These are phyloP conservation scores for Vaccinium myrtillus DNA, from an alignment of 148 eudicot species.

Conservation along the genomic window DNA sequence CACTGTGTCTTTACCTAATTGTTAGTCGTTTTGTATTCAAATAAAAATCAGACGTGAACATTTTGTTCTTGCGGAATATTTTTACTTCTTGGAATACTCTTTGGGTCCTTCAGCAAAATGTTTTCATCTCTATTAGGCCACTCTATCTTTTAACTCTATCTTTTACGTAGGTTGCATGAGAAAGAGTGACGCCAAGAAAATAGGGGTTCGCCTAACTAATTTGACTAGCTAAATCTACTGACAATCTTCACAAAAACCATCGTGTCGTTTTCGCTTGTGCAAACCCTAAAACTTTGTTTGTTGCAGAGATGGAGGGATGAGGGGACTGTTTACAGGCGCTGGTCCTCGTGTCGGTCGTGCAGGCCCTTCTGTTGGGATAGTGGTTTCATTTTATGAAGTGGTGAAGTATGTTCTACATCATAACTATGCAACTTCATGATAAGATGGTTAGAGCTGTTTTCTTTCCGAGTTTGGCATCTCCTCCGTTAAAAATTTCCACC, in stretches of 20 bases:
- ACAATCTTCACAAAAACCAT: not conserved
- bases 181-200: not conserved
- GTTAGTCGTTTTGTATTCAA: too few species aligned
- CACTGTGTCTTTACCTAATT: not conserved
- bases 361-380: conserved; percentile 95
- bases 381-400: conserved; percentile 92
- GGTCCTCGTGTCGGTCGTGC: conserved; percentile 97
- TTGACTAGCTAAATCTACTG: not conserved
- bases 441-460: not conserved
- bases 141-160: not conserved
- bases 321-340: conserved; percentile 80
- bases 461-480: not conserved
- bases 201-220: not conserved
- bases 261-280: not conserved
- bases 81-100: too few species aligned
- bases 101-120: not conserved
- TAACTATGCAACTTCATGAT: conserved; percentile 38
- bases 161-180: not conserved
- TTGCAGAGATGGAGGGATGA: conserved; percentile 77
- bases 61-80: not conserved
- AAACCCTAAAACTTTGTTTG: not conserved
- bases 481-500: not conserved
- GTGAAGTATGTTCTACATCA: conserved; percentile 68
- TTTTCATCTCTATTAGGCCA: not conserved
- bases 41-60: not conserved